phyloP scores from a whole-genome alignment of 78 protist species.

The Reticulomyxa filosa region DNA sequence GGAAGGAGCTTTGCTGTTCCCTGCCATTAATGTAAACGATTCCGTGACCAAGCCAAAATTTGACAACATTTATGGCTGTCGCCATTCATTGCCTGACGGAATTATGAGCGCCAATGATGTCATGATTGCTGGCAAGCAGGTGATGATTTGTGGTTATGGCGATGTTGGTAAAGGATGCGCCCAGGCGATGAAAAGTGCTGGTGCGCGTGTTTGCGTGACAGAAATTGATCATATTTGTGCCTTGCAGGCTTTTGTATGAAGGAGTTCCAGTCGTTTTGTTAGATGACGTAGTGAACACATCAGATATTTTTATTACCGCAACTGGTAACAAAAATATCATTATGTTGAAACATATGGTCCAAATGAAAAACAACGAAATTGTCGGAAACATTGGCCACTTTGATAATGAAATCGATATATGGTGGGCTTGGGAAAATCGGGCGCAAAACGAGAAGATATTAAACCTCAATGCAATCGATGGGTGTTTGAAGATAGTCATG shows the following conservation, averaged over 20 bases:
- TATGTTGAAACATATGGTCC: conserved; percentile 51
- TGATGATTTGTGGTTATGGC: conserved; percentile 87
- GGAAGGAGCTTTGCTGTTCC: conserved; percentile 64
- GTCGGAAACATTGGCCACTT: conserved; percentile 99
- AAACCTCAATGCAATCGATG: conserved; percentile 92
- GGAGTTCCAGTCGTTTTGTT: conserved; percentile 75
- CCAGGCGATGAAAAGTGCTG: conserved; percentile 51
- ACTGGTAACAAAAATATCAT: conserved; percentile 91
- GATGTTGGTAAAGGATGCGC: conserved; percentile 98
- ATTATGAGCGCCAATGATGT: conserved; percentile 96
- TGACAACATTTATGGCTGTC: conserved; percentile 93
- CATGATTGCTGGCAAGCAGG: conserved; percentile 92
- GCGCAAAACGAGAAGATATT: conserved; percentile 52
- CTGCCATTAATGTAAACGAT: conserved; percentile 98
- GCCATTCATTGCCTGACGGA: conserved; percentile 93
- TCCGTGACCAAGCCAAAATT: conserved; percentile 96
- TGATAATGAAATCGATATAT: conserved; percentile 93
- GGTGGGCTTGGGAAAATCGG: no score
- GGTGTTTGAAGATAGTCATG: conserved; percentile 53
- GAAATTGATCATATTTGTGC: conserved; percentile 99
- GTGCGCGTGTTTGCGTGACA: conserved; percentile 79
- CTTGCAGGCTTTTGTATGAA: conserved; percentile 94
- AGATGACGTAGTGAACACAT: conserved; percentile 51
- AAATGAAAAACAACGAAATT: conserved; percentile 90
- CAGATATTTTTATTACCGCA: conserved; percentile 86